Base-by-base conservation (phyloP, 1,284 basidiomycete genomes). In the Taiwanofungus camphoratus region DNA sequence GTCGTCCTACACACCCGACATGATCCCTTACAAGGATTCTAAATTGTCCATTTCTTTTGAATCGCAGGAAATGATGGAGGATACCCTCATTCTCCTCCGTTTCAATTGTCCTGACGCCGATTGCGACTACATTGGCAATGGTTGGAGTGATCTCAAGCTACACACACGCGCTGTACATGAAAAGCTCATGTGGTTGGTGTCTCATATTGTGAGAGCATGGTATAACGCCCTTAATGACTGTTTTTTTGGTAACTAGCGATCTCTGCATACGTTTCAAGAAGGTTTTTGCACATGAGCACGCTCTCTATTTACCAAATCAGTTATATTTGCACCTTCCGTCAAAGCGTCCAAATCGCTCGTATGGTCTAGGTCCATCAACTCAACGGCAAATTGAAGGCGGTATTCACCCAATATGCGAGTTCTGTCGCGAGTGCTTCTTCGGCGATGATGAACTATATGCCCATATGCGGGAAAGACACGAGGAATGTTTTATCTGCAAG, bases 401-500 rank as follows among this genome's bases (percentile, higher is more conserved):
- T 2, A 64, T 85, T 2, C 92, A 95, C 55, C 86, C 90, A 0
- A 61, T 87, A n/a, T 95, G 92, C 64, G 81, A 85, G 56, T 99
- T 97, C 65, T 98, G 95, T 59, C 78, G 79, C 21, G 82, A 88
- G 54, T 91, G 87, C 53, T 95, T 88, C 73, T 97, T 95, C 62
- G 72, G 84, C 22, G 85, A 87, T 46, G 95, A 99, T 58, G 92
- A 95, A 59, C 68, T 98, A n/a, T 97, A 86, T 61, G 71, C 82
- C 29, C 96, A 99, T 65, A 93, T 97, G 86, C 79, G 94, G 35
- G 87, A 94, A 58, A 72, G 71, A 36, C 95, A 99, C 67, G 95
- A 99, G 62, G 94, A 99, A 59, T 99, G 96, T 62, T 96, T 96
- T 58, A 69, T 99, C 22, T 99, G 96, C 66, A 90, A 90, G 60